Evolutionary conservation across 352 stramenopile genomes (phyloP), one percentile per base, ranked within the genome.

Genomic region (Pythium pyrilobum): DNA sequence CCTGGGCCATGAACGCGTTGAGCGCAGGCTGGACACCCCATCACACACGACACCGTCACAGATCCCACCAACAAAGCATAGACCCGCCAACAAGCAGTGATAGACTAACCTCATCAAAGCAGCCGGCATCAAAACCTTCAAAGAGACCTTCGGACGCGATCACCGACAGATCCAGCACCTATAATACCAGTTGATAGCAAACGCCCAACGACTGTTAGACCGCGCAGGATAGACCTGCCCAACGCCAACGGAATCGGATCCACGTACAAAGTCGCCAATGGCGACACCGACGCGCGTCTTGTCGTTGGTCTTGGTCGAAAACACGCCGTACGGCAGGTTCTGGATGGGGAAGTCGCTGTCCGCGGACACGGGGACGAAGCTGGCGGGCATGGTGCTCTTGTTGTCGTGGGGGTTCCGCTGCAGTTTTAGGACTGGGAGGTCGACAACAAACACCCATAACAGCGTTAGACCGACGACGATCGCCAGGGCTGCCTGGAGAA

Each of bases 241-340:
- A 32, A 45, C 28, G 31, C 39, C 36, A 42, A 39, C 36, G n/a
- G 25, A 21, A 23, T 23, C 5, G 52, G 3, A 24, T 24, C n/a
- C 10, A 72, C 75, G 40, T 66, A 90, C 77, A 53, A 77, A 79
- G 50, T 87, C 70, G 52, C 84, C 84, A 43, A 96, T 92, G 58
- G 85, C 82, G 27, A 93, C 85, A 62, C 86, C 86, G 27, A 92
- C 66, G 63, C 86, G 81, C 50, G 67, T 80, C 61, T 81, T 74
- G 44, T 73, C 68, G 65, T 69, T 85, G 51, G 50, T 81, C 48
- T 72, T 76, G 56, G 74, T 82, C 24, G 85, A 97, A 66, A 97
- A 98, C 15, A 98, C 73, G 38, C 96, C 94, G 75, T 98, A 98
- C 18, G 95, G 95, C 49, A 99, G 76, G 73, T 98, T 99, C 56